Base-by-base conservation (phyloP, 306 rosid species). In the Cicer judaicum region DNA sequence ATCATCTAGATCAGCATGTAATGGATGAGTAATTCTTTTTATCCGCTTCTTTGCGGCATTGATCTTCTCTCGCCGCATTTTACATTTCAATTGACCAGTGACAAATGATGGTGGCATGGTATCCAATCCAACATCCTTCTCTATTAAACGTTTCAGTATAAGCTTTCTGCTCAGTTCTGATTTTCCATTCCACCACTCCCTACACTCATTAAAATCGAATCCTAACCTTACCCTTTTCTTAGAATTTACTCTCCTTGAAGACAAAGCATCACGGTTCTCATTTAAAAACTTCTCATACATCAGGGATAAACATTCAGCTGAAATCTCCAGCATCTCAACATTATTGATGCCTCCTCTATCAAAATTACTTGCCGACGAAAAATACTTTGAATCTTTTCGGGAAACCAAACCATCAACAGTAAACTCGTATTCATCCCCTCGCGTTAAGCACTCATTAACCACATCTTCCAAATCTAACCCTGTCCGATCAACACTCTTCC, bases 161-260 rank as follows among this genome's bases (percentile, higher is more conserved):
- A 90, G 93, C 82, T 87, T 87, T 74, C 81, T 87, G 85, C 89
- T 90, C 75, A 90, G 60, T 19, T 83, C 92, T n/a, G 98, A 88
- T 68, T 88, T 84, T 19, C 93, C 98, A 79, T 81, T 68, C 98
- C 96, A 92, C 96, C 98, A 92, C 57, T 92, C 87, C 1, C 81
- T 47, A 65, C 90, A 85, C 0, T 71, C 81, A 9, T 18, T 75
- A 66, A 78, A 63, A 60, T 78, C 86, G 46, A 78, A 34, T 38
- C 36, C 56, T 18, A 64, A 46, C 44, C 46, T 65, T 68, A 61
- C 74, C 44, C 79, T 83, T 68, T 72, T 67, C 48, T 36, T 75
- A 75, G 73, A 69, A 64, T 55, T 78, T 15, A 7, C 80, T 46
- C 36, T 69, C 68, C 61, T 89, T 9, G 74, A 74, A 12, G 53